Conservation (phyloP, 495 filamentous ascomycete species). For the Annulohypoxylon maeteangense region DNA sequence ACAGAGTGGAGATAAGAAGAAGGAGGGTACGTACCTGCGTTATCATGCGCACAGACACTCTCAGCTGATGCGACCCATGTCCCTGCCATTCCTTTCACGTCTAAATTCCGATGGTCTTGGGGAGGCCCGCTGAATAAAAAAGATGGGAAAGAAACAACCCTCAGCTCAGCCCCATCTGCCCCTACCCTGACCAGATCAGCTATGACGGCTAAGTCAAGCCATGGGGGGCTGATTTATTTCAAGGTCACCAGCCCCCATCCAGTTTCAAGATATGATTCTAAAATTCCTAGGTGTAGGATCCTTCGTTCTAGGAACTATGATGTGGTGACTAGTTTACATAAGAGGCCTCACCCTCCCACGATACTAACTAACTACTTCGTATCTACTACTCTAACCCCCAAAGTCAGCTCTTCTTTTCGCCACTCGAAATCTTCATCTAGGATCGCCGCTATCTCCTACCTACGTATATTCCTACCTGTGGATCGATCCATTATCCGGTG, state of each 20-base stretch:
- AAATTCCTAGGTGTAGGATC: neutral
- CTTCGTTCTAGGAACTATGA: neutral
- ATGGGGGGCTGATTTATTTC: conserved; percentile 7
- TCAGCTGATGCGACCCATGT: conserved; percentile 9
- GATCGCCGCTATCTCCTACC: neutral
- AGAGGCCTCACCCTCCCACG: conserved; percentile 13
- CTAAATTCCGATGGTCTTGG: neutral
- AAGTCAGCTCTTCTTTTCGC: neutral
- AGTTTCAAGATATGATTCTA: neutral
- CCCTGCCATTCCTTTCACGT: neutral
- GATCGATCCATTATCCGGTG: neutral
- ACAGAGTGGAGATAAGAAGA: conserved; percentile 1
- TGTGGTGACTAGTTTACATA: conserved; percentile 14
- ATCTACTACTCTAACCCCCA: too few relatives aligned
- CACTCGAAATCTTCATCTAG: neutral
- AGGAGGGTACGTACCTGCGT: conserved; percentile 5
- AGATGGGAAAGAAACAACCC: neutral
- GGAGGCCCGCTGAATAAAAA: neutral
- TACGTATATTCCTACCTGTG: neutral
- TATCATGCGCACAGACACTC: conserved; percentile 18
- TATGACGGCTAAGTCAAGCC: neutral
- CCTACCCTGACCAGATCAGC: neutral
- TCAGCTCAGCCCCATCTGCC: neutral
- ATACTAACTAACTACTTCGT: neutral
- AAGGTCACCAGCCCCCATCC: conserved; percentile 9